phyloP scores from a whole-genome alignment of 2,329 filamentous ascomycete genomes.

The Nemania sp. region DNA sequence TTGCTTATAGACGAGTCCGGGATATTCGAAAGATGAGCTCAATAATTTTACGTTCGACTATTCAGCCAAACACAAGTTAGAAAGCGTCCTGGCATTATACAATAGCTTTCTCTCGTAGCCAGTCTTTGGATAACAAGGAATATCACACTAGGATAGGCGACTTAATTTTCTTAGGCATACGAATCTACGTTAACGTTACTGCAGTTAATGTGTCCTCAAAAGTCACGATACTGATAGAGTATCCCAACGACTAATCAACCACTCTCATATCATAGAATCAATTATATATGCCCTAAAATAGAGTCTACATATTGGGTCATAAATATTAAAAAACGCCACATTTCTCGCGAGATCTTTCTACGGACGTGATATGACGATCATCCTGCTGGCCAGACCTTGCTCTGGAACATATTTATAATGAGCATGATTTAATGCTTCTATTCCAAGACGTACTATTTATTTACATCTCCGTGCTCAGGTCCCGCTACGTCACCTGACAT shows the following conservation, averaged over 20 bases:
- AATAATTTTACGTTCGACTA: background rate
- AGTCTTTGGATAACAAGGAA: background rate
- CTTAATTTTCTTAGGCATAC: background rate
- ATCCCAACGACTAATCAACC: background rate
- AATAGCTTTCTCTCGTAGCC: background rate
- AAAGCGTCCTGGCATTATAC: background rate
- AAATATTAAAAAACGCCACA: background rate
- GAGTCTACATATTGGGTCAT: background rate
- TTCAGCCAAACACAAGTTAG: background rate
- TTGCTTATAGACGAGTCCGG: background rate
- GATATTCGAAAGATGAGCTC: too few relatives aligned
- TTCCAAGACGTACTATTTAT: background rate
- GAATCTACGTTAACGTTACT: background rate
- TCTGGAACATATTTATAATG: slow-evolving; percentile 15
- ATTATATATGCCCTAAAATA: background rate
- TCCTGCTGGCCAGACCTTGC: background rate
- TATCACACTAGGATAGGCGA: background rate
- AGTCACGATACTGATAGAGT: background rate
- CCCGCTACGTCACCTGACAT: slow-evolving; percentile 1
- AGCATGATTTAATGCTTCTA: slow-evolving; percentile 3
- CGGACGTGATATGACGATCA: background rate
- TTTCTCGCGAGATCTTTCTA: background rate
- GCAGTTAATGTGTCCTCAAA: background rate
- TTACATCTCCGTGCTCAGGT: background rate
- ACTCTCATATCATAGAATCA: background rate